A percentile compares a stretch with the other conserved stretches of the same genome.
phyloP scores from a whole-genome alignment of 2,329 filamentous ascomycete genomes.

The Dothistroma septosporum region DNA sequence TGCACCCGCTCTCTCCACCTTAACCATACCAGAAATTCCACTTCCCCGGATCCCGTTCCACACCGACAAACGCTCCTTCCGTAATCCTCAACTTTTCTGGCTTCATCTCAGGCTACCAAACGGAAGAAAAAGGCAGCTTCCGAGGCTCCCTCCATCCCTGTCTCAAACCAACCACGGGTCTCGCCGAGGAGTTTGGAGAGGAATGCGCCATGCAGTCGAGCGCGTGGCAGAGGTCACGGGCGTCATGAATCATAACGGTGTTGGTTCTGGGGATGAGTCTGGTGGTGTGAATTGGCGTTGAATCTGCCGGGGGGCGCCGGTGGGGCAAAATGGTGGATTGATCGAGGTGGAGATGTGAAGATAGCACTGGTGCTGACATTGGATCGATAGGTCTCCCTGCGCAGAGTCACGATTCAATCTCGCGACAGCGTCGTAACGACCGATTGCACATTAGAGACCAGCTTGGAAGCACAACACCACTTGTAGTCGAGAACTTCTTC shows the following conservation, averaged over 20 bases:
- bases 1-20: neutral
- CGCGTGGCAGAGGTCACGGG: neutral
- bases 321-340: neutral
- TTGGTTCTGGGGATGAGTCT: neutral
- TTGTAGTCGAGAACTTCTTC: neutral
- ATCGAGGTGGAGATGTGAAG: neutral
- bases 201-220: neutral
- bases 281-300: conserved; percentile 5
- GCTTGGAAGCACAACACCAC: neutral
- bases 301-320: neutral
- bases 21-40: neutral
- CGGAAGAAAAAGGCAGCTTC: neutral
- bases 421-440: neutral
- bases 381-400: neutral
- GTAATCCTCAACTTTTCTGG: neutral
- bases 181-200: neutral
- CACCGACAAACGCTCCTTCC: neutral
- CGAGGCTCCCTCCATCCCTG: neutral
- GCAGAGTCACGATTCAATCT: neutral
- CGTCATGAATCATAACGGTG: neutral
- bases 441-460: neutral
- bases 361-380: neutral
- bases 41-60: neutral
- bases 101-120: neutral
- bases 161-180: neutral